Evolutionary conservation across 345 rosid species (phyloP).

Genomic region (Eucalyptus brandiana): DNA sequence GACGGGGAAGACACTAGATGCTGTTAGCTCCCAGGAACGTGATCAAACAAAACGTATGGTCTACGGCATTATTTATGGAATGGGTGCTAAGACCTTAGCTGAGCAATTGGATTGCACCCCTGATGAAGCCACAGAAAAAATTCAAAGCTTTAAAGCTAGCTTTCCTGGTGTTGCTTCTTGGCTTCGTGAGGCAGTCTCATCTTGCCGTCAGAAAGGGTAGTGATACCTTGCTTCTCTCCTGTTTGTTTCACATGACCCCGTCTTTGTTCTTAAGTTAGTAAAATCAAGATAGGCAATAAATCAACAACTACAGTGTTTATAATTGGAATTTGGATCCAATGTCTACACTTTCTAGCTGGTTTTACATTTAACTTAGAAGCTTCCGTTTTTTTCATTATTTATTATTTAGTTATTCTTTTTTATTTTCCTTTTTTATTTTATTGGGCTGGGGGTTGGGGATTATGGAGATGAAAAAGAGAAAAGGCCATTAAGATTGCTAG

Average conservation of each 20-base stretch:
- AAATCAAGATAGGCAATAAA: background rate
- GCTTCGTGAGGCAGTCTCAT: slow-evolving; percentile 58
- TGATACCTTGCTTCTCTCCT: background rate
- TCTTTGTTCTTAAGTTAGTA: background rate
- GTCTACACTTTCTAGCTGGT: background rate
- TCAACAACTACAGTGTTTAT: background rate
- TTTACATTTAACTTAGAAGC: background rate
- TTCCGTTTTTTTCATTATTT: background rate
- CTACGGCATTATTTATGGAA: slow-evolving; percentile 95
- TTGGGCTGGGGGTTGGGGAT: background rate
- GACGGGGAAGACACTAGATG: slow-evolving; percentile 64
- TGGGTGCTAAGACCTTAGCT: slow-evolving; percentile 88
- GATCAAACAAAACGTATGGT: slow-evolving; percentile 90
- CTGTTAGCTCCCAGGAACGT: slow-evolving; percentile 54
- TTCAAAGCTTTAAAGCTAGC: slow-evolving; percentile 62
- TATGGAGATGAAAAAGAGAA: background rate
- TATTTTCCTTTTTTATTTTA: background rate
- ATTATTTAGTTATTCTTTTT: background rate
- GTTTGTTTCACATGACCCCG: background rate
- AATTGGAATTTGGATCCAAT: background rate
- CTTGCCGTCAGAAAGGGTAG: slow-evolving; percentile 78
- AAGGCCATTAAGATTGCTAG: background rate
- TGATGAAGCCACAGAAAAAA: slow-evolving; percentile 81
- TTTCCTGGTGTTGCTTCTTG: slow-evolving; percentile 87
- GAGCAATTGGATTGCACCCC: slow-evolving; percentile 78